These are phyloP conservation scores for Sporothrix protearum DNA, from an alignment of 2,329 filamentous ascomycete species.

Conservation along the genomic window DNA sequence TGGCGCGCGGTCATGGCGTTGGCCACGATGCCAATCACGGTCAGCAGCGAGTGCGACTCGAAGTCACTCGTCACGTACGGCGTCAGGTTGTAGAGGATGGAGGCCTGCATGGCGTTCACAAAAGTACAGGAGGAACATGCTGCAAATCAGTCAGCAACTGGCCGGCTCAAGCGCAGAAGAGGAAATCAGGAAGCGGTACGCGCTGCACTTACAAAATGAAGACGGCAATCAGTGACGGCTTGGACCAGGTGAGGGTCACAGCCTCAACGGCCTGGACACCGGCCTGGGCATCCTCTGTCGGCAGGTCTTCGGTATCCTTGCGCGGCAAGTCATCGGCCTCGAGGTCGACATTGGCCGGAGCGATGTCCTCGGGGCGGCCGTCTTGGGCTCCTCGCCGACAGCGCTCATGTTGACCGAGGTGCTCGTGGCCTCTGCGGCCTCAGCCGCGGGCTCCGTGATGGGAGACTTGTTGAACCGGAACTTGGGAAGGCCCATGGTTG, in stretches of 20 bases:
- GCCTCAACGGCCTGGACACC: conserved; percentile 50
- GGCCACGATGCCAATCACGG: conserved; percentile 52
- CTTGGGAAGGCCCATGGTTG: conserved; percentile 19
- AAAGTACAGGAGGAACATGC: conserved; percentile 51
- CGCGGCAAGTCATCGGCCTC: conserved; percentile 14
- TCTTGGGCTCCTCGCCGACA: not conserved
- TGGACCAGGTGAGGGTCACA: conserved; percentile 44
- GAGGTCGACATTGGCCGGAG: not conserved
- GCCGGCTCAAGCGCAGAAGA: no score
- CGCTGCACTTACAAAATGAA: conserved; percentile 35
- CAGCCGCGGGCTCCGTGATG: conserved; percentile 5
- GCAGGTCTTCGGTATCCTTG: conserved; percentile 16
- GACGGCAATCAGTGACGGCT: conserved; percentile 40
- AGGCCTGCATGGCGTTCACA: conserved; percentile 47
- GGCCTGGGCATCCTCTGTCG: conserved; percentile 35
- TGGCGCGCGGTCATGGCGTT: conserved; percentile 54
- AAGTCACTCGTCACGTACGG: conserved; percentile 52
- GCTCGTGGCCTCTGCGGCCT: not conserved
- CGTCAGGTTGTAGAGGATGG: conserved; percentile 36
- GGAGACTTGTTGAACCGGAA: conserved; percentile 16
- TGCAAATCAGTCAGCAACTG: not conserved
- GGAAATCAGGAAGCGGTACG: not conserved
- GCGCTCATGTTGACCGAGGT: not conserved
- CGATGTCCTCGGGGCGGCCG: not conserved
- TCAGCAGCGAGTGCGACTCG: conserved; percentile 50